These are phyloP conservation scores for Leucosporidium creatinivorum DNA, from an alignment of 768 basidiomycete species.

Conservation along the genomic window DNA sequence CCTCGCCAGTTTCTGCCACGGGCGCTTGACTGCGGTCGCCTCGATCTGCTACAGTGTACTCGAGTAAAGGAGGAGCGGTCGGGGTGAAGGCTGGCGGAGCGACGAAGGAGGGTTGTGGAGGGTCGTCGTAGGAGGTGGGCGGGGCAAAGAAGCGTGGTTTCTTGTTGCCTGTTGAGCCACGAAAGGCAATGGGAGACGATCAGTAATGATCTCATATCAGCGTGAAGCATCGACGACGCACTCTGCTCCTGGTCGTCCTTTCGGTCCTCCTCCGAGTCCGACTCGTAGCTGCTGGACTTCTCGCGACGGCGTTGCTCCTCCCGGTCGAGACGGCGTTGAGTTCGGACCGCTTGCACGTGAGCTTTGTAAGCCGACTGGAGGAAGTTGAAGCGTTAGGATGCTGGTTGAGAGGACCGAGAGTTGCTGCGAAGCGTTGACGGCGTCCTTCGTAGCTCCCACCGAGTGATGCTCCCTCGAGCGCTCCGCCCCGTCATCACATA, in stretches of 20 bases:
- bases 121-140: slow-evolving; percentile 22
- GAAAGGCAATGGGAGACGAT: neutral
- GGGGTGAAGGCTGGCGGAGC: neutral
- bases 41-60: neutral
- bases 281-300: slow-evolving; percentile 25
- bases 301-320: slow-evolving; percentile 27
- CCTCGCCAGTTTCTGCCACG: slow-evolving; percentile 24
- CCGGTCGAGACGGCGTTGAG: slow-evolving; percentile 17
- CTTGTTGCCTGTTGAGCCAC: slow-evolving; percentile 12
- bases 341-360: slow-evolving; percentile 13
- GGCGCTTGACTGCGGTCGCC: slow-evolving; percentile 5
- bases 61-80: neutral
- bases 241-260: slow-evolving; percentile 4
- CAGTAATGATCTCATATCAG: neutral
- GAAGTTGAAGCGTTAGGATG: neutral
- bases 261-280: slow-evolving; percentile 18
- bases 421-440: neutral
- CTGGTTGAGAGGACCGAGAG: neutral
- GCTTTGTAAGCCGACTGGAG: slow-evolving; percentile 28
- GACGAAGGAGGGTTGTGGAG: neutral
- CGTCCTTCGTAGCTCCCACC: too few relatives aligned
- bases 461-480: too few relatives aligned
- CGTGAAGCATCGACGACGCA: neutral
- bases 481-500: too few relatives aligned
- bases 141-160: slow-evolving; percentile 29